Percentiles rank a stretch among this genome's conserved stretches.
Evolutionary conservation across 352 stramenopile species (phyloP).

Genomic region (Phytophthora crassamura): DNA sequence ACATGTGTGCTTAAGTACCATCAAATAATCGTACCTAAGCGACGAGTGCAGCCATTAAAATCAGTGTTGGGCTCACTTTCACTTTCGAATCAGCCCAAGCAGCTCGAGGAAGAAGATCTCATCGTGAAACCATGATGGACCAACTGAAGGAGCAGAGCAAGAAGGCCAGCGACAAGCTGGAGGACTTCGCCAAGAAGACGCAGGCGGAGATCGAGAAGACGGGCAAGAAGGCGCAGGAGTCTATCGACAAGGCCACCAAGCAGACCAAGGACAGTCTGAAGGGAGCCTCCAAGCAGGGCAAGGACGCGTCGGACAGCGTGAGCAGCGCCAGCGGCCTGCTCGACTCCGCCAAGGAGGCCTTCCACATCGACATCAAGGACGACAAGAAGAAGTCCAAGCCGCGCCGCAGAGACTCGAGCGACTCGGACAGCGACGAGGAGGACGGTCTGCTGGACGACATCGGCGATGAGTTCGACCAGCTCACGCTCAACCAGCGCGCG

Average conservation of each 20-base stretch:
- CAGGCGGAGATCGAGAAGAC: constrained; percentile 38
- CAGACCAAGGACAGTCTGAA: constrained; percentile 35
- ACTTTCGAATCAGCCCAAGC: constrained; percentile 23
- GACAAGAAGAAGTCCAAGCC: constrained; percentile 38
- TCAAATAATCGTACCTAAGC: neutral
- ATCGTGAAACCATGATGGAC: constrained; percentile 44
- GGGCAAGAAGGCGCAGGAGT: constrained; percentile 37
- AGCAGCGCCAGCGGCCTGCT: constrained; percentile 23
- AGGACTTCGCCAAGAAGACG: constrained; percentile 37
- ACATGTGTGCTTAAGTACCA: neutral
- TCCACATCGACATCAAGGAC: constrained; percentile 49
- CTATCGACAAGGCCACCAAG: constrained; percentile 33
- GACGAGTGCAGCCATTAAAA: constrained; percentile 12
- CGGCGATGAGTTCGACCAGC: constrained; percentile 43
- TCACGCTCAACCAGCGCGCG: constrained; percentile 51
- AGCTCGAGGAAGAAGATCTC: constrained; percentile 19
- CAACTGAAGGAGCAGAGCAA: constrained; percentile 55
- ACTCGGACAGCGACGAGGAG: constrained; percentile 47
- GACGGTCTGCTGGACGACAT: constrained; percentile 48
- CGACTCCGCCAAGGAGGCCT: constrained; percentile 36
- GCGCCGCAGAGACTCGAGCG: constrained; percentile 40
- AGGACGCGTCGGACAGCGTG: constrained; percentile 30
- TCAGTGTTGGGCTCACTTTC: constrained; percentile 17
- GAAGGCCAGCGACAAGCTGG: constrained; percentile 43
- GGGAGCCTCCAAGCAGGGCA: constrained; percentile 28